Evolutionary conservation across 805 yeast genomes (phyloP), one percentile per base, ranked within the genome.

Genomic region (Candida xiaguanensis): DNA sequence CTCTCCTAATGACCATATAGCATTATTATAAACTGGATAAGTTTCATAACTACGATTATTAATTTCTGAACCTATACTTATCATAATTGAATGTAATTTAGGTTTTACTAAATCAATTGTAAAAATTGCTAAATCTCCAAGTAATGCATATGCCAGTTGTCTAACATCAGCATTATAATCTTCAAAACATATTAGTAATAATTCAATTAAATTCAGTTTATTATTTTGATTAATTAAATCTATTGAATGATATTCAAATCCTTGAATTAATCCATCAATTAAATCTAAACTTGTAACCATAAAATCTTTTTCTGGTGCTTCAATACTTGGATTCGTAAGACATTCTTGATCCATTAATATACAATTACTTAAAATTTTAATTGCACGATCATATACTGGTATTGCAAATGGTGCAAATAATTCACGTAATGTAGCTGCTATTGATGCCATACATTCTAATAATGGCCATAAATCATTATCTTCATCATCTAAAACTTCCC

Each of bases 1-100:
- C 58, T 93, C 95, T 31, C 99, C 98, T 11, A 85, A 64, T 2
- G 96, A 78, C 99, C 99, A 93, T 36, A 87, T 80, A 1, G 98
- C 93, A 59, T 93, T 93, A 61, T 85, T 86, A 51, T 82, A 81
- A 2, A 85, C 88, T 0, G 91, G 78, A 43, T 65, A 70, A 2
- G 80, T 66, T 33, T 63, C 65, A 52, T 61, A 70, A 8, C 68
- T 61, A 43, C 80, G 59, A 45, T 72, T 68, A 47, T 78, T 74
- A 49, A 85, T 72, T 58, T 85, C 95, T 42, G 75, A 75, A 4
- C 84, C 80, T 45, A 89, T 79, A 43, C 79, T 72, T n/a, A 78
- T 68, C 45, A 88, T 62, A 15, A 86, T 64, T 32, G 74, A 72
- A 46, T 70, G 70, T 43, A 78, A 51, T 45, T 63, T 61, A 6